Base-by-base conservation (phyloP, 2,329 filamentous ascomycete species). In the Fulvia fulva region DNA sequence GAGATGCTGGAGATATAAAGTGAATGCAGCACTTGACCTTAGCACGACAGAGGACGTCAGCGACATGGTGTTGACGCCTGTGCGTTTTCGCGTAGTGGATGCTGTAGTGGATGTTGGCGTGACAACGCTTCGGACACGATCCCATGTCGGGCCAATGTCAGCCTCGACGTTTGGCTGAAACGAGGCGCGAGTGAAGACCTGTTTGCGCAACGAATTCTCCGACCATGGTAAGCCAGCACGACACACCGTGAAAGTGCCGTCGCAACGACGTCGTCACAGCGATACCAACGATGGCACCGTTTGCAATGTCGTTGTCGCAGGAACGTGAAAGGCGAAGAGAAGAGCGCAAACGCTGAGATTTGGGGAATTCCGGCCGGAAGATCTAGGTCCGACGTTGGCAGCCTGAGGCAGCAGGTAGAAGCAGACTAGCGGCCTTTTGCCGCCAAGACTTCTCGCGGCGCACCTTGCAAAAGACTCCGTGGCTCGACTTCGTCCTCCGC, bases 1-100 rank as follows among this genome's bases (percentile, higher is more conserved):
- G 19, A 30, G 52, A 30, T 45, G 52, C 22, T 32, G 41, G 41
- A 46, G 25, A 54, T 46, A 46, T 54, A 44, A 51, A 51, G 47
- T 51, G 47, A 51, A 32, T 30, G 47, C 37, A 41, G 37, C 37
- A 41, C 37, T 41, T 41, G 37, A 41, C 37, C 37, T 41, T n/a
- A 41, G 37, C 37, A 41, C 37, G 37, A 41, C 37, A 16, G 16
- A n/a, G 37, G 37, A 41, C 37, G 37, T 41, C 16, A 41, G 37
- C 37, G 37, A 16, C 14, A 2, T 14, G 37, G 16, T 41, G 37
- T 41, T 41, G 37, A 41, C 37, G 37, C 37, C 37, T 41, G 37
- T 41, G 37, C 37, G 37, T 41, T 19, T 41, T 16, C 37, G 37
- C 14, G 37, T 41, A 19, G 37, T 19, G 37, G 37, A 41, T 41